Percentiles rank a stretch among this genome's conserved stretches.
Conservation (phyloP, 1,139 yeast species). For the Yamadazyma sp. region DNA sequence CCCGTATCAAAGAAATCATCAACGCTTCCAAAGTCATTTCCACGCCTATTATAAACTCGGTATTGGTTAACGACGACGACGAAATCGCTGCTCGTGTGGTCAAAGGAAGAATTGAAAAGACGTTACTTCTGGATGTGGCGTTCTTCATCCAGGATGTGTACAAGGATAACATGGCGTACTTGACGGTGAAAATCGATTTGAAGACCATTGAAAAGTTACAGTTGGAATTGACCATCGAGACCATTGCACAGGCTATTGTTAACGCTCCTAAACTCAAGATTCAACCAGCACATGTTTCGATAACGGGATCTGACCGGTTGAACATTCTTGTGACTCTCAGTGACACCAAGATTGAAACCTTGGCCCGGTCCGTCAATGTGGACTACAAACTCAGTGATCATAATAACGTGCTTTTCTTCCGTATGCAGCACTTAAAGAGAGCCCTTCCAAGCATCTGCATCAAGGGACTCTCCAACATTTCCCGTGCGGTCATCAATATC, state of each 20-base stretch:
- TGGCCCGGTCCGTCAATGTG: slow-evolving; percentile 22
- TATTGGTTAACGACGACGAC: slow-evolving; percentile 87
- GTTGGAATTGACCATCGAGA: slow-evolving; percentile 81
- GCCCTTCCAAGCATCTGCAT: slow-evolving; percentile 84
- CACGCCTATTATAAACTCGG: slow-evolving; percentile 95
- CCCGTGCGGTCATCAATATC: slow-evolving; percentile 95
- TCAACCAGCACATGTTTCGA: slow-evolving; percentile 66
- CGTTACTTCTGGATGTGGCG: slow-evolving; percentile 81
- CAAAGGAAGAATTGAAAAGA: slow-evolving; percentile 95
- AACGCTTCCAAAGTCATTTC: slow-evolving; percentile 95
- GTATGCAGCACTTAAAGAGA: slow-evolving; percentile 87
- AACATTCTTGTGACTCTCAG: slow-evolving; percentile 67
- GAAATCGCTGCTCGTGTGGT: slow-evolving; percentile 99
- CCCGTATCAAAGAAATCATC: slow-evolving; percentile 97
- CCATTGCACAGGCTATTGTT: slow-evolving; percentile 80
- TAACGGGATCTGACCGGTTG: slow-evolving; percentile 66
- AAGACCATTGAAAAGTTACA: slow-evolving; percentile 86
- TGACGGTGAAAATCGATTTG: slow-evolving; percentile 80
- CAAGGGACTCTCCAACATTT: slow-evolving; percentile 86
- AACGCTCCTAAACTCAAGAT: slow-evolving; percentile 90
- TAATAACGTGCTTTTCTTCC: slow-evolving; percentile 70
- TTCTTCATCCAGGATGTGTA: slow-evolving; percentile 92
- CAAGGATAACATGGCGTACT: slow-evolving; percentile 72
- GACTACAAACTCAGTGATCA: slow-evolving; percentile 31
- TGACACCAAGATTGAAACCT: slow-evolving; percentile 48